phyloP scores from a whole-genome alignment of 352 stramenopile species.

The Thalassiosira sp. region DNA sequence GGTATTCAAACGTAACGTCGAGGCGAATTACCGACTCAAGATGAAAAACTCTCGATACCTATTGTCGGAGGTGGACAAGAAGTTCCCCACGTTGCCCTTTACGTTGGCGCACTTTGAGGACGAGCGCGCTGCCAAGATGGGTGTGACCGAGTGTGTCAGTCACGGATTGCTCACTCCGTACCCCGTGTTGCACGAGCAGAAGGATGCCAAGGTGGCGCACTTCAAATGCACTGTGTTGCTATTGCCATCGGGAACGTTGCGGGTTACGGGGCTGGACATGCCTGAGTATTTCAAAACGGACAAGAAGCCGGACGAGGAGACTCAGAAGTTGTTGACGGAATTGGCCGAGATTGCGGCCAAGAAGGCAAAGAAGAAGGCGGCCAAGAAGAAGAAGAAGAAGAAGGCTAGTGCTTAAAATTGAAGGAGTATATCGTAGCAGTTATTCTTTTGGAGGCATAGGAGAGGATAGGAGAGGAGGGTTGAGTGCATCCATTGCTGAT shows the following conservation, averaged over 20 bases:
- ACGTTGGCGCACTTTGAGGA: constrained; percentile 95
- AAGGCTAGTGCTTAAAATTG: no score
- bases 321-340: constrained; percentile 87
- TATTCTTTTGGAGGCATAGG: no score
- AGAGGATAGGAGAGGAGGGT: no score
- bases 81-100: constrained; percentile 98
- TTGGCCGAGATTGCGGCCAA: constrained; percentile 95
- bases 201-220: constrained; percentile 95
- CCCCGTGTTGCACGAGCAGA: constrained; percentile 94
- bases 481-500: no score
- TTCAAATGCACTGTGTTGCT: constrained; percentile 99
- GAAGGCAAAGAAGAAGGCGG: constrained; percentile 97
- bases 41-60: constrained; percentile 91
- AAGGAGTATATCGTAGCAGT: no score
- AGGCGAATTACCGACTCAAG: constrained; percentile 95
- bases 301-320: constrained; percentile 92
- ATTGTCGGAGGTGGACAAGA: constrained; percentile 96
- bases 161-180: constrained; percentile 97
- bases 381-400: no score
- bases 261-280: constrained; percentile 94
- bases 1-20: constrained; percentile 98
- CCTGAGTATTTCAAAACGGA: constrained; percentile 90
- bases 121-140: constrained; percentile 93
- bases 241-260: constrained; percentile 91
- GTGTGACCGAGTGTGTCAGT: constrained; percentile 96